A percentile compares a stretch with the other conserved stretches of the same genome.
Evolutionary conservation across 1,284 basidiomycete genomes (phyloP).

Genomic region (Trichosporon coremiiforme): DNA sequence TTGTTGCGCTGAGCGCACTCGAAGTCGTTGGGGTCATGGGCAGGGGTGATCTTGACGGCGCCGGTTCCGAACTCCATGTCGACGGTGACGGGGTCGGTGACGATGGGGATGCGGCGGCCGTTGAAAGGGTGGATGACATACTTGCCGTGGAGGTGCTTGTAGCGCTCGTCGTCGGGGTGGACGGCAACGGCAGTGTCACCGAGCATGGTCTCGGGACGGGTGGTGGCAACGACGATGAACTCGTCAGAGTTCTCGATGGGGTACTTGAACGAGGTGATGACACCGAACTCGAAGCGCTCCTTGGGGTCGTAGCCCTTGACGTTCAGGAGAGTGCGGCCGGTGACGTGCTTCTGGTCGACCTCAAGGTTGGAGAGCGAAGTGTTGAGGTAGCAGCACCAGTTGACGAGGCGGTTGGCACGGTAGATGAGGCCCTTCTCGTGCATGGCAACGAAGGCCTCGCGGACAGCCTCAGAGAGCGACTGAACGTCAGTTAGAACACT

Average conservation of each 20-base stretch:
- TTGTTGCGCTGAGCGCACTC: conserved; percentile 88
- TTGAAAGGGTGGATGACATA: conserved; percentile 90
- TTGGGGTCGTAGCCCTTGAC: conserved; percentile 94
- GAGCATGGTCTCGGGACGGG: conserved; percentile 98
- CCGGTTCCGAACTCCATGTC: conserved; percentile 98
- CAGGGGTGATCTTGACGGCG: conserved; percentile 99
- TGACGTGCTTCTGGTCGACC: conserved; percentile 93
- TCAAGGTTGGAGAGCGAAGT: conserved; percentile 97
- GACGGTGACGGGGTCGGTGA: conserved; percentile 80
- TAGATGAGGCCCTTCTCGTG: conserved; percentile 94
- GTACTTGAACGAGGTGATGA: conserved; percentile 94
- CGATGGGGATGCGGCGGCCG: conserved; percentile 81
- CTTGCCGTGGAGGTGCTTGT: conserved; percentile 95
- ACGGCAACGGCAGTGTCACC: conserved; percentile 98
- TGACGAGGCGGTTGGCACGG: conserved; percentile 94
- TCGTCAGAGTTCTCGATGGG: conserved; percentile 80
- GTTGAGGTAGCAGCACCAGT: conserved; percentile 96
- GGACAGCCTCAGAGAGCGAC: conserved; percentile 80
- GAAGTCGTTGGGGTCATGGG: conserved; percentile 97
- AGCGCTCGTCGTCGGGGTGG: conserved; percentile 90
- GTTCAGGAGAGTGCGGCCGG: conserved; percentile 80
- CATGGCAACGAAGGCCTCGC: conserved; percentile 86
- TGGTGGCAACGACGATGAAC: conserved; percentile 91
- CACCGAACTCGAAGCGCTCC: conserved; percentile 97
- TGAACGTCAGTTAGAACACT: conserved; percentile 45